phyloP scores from a whole-genome alignment of 331 rosid genomes.

The Saraca asoca region DNA sequence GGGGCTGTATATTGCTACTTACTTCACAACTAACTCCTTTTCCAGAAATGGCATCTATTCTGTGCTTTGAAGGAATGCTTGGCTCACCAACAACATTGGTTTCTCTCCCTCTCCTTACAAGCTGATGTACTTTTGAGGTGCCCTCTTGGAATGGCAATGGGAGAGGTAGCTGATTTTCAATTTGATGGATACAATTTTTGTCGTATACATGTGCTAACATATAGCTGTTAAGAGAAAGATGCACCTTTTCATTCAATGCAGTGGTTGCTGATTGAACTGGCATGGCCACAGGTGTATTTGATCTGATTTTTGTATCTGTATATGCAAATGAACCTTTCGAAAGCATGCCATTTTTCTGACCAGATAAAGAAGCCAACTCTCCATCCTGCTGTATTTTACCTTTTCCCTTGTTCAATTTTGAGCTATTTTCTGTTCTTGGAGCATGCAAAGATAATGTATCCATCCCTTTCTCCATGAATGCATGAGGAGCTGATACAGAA shows the following conservation, averaged over 20 bases:
- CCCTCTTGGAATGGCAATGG: slow-evolving; percentile 56
- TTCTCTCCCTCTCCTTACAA: slow-evolving; percentile 50
- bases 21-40: slow-evolving; percentile 49
- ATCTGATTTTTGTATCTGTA: slow-evolving; percentile 50
- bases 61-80: slow-evolving; percentile 43
- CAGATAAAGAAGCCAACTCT: slow-evolving; percentile 43
- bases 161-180: slow-evolving; percentile 48
- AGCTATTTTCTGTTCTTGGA: slow-evolving; percentile 50
- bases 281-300: slow-evolving; percentile 39
- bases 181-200: slow-evolving; percentile 49
- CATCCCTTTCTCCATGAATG: slow-evolving; percentile 41
- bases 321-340: slow-evolving; percentile 37
- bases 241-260: slow-evolving; percentile 46
- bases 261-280: slow-evolving; percentile 50
- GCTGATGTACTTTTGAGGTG: slow-evolving; percentile 49
- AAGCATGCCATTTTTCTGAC: slow-evolving; percentile 45
- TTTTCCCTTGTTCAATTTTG: slow-evolving; percentile 55
- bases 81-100: slow-evolving; percentile 49
- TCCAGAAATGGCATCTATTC: slow-evolving; percentile 42
- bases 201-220: slow-evolving; percentile 49
- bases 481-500: slow-evolving; percentile 36
- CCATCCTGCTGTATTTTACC: slow-evolving; percentile 56
- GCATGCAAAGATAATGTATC: slow-evolving; percentile 47
- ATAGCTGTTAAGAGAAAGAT: slow-evolving; percentile 66
- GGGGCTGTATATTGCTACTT: slow-evolving; percentile 37